Evolutionary conservation across 371 early-diverging fungal species (phyloP).

Genomic region (Actinomortierella wolfii): DNA sequence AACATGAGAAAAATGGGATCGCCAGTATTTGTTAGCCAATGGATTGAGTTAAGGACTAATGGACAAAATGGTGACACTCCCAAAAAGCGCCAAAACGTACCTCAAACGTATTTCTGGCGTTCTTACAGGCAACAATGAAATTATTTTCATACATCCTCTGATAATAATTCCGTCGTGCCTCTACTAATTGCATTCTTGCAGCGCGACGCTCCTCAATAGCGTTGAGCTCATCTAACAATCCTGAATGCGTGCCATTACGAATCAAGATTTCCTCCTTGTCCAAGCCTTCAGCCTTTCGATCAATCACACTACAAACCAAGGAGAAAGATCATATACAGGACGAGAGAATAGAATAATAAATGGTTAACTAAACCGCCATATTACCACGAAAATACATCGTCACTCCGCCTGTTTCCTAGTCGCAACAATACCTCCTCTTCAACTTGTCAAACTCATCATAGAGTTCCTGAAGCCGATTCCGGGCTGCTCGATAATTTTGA

Average conservation of each 20-base stretch:
- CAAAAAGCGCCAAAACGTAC: conserved; percentile 8
- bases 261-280: conserved; percentile 34
- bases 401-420: too few species aligned
- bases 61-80: conserved; percentile 1
- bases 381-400: too few species aligned
- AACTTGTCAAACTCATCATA: conserved; percentile 21
- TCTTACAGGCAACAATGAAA: conserved; percentile 29
- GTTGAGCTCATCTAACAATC: conserved; percentile 25
- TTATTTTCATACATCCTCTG: conserved; percentile 20
- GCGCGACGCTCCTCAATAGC: conserved; percentile 37
- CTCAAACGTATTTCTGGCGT: conserved; percentile 28
- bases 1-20: neutral
- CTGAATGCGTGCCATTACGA: conserved; percentile 33
- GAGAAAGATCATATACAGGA: neutral
- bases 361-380: too few species aligned
- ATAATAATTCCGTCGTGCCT: conserved; percentile 18
- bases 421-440: conserved; percentile 15
- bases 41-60: too few species aligned
- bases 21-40: neutral
- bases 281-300: conserved; percentile 14
- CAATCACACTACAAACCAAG: conserved; percentile 9
- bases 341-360: neutral
- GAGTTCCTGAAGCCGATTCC: conserved; percentile 10
- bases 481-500: conserved; percentile 21
- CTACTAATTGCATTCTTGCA: conserved; percentile 9